Evolutionary conservation across 1,284 basidiomycete genomes (phyloP), one percentile per base, ranked within the genome.

Genomic region (Phlebopus sp.): DNA sequence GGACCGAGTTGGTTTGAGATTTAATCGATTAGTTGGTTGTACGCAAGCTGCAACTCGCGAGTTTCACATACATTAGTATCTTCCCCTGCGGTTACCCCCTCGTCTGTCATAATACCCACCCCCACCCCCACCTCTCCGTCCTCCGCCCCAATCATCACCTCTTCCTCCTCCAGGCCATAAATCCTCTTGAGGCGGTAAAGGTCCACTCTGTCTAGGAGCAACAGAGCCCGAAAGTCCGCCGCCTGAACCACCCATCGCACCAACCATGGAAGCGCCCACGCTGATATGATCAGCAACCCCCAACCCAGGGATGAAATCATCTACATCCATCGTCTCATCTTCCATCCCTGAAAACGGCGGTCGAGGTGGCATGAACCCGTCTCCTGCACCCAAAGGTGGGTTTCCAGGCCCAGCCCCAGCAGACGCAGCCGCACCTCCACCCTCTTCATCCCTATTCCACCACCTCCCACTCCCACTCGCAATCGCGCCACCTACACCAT

Each of bases 251-350:
- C 21, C 21, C 4, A 23, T 23, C 21, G 4, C 21, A 23, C 21
- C 21, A 23, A 3, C 21, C 21, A 23, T 23, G 21, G 21, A 6
- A 23, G 27, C 27, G 8, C 27, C 27, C 27, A 39, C 2, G 15
- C 48, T 51, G 17, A 59, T 18, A 30, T 58, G 62, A 0, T 68
- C 58, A 5, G 58, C 36, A 5, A 46, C 53, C 7, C 67, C 56
- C 44, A 69, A 19, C 44, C 82, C 82, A 39, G 82, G 82, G 19
- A 83, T 79, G 48, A 73, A 71, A 49, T 81, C 81, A 37, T 73
- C 71, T 55, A 44, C 47, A 41, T 50, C 59, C 55, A 54, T 75
- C 69, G 25, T 49, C 46, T 54, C 59, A 30, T 59, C 55, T 41
- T 44, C 27, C 27, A 9, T 8, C 27, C 27, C 49, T 21, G 51